Evolutionary conservation across 495 filamentous ascomycete genomes (phyloP).

Genomic region (Tuber indicum): DNA sequence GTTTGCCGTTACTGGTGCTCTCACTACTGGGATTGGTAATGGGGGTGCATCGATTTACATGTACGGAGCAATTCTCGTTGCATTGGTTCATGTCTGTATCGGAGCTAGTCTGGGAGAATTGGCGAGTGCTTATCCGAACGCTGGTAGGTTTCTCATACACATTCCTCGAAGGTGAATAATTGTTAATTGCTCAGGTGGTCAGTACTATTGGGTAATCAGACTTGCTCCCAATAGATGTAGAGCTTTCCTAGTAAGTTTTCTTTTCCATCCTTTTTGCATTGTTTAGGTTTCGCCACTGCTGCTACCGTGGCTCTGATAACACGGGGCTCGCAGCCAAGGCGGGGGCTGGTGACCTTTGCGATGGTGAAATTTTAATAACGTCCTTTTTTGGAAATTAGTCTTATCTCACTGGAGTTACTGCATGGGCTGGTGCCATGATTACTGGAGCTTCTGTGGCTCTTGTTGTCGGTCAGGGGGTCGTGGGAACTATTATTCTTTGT

Average conservation of each 20-base stretch:
- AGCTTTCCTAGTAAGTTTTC: constrained; percentile 24
- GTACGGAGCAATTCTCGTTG: constrained; percentile 31
- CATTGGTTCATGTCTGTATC: constrained; percentile 28
- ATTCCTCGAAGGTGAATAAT: background rate
- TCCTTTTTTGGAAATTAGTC: constrained; percentile 14
- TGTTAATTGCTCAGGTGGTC: constrained; percentile 19
- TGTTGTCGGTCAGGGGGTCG: constrained; percentile 26
- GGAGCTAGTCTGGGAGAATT: constrained; percentile 33
- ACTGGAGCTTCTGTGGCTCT: constrained; percentile 31
- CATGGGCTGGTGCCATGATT: constrained; percentile 35
- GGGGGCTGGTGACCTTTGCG: background rate
- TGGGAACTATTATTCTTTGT: constrained; percentile 33
- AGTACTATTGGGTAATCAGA: constrained; percentile 35
- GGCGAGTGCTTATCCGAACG: constrained; percentile 34
- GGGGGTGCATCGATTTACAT: constrained; percentile 28
- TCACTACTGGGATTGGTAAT: constrained; percentile 27
- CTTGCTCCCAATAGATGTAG: constrained; percentile 24
- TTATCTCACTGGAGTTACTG: constrained; percentile 30
- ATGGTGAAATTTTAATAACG: background rate
- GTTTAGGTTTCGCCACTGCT: background rate
- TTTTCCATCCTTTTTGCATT: background rate
- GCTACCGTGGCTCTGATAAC: background rate
- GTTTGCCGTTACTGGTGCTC: constrained; percentile 30
- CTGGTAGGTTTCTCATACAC: constrained; percentile 13
- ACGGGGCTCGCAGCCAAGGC: background rate